Evolutionary conservation across 768 basidiomycete species (phyloP).

Genomic region (Kwoniella europaea): DNA sequence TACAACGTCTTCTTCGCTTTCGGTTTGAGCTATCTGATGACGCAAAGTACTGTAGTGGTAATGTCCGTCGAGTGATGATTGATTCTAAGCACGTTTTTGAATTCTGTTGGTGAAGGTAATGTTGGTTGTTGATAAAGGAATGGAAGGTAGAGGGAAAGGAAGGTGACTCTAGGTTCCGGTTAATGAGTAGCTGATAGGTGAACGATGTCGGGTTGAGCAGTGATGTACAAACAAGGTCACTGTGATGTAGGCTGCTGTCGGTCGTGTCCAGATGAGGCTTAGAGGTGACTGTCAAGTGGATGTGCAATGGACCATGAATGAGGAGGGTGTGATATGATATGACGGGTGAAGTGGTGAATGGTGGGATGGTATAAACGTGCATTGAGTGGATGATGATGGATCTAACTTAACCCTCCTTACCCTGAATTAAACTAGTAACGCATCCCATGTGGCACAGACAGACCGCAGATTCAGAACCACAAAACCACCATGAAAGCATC

Average conservation of each 20-base stretch:
- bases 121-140: not conserved
- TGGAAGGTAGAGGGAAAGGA: not conserved
- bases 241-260: too few species aligned
- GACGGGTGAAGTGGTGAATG: not conserved
- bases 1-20: not conserved
- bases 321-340: not conserved
- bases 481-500: too few species aligned
- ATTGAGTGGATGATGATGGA: conserved; percentile 5
- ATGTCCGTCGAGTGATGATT: not conserved
- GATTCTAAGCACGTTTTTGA: too few species aligned
- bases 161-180: not conserved
- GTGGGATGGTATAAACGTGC: conserved; percentile 1
- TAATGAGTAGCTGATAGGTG: not conserved
- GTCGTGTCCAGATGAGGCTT: too few species aligned
- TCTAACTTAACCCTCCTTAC: not conserved
- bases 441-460: not conserved
- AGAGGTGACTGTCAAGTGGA: too few species aligned
- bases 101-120: not conserved
- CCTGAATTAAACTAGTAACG: not conserved
- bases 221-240: too few species aligned
- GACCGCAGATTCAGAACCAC: not conserved
- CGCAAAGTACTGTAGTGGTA: not conserved
- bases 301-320: too few species aligned
- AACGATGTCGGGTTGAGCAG: not conserved
- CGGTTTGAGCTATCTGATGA: not conserved